Conservation (phyloP, 139 green algal genomes). For the Chlorella sp. region DNA sequence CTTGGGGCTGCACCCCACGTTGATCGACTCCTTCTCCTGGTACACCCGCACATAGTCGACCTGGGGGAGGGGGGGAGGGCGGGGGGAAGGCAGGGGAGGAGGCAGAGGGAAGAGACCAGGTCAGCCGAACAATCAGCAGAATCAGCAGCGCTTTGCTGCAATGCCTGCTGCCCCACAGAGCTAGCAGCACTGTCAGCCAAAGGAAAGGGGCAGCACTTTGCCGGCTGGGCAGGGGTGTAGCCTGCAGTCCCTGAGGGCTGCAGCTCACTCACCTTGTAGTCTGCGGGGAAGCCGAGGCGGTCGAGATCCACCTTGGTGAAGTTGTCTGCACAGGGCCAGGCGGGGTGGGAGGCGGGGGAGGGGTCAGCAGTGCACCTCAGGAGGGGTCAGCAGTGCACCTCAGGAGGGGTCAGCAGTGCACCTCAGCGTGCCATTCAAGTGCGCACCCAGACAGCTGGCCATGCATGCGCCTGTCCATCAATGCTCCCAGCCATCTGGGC, state of each 20-base stretch:
- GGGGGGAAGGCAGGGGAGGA: background rate
- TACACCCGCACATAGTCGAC: conserved; percentile 22
- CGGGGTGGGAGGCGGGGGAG: background rate
- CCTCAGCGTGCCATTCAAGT: too few relatives aligned
- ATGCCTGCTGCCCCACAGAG: too few relatives aligned
- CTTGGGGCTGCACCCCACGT: conserved; percentile 11
- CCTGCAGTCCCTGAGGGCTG: too few relatives aligned
- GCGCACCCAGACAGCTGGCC: too few relatives aligned
- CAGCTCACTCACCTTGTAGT: conserved; percentile 6
- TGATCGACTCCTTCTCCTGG: background rate
- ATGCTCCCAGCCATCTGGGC: too few relatives aligned
- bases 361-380: too few relatives aligned
- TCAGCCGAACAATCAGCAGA: too few relatives aligned
- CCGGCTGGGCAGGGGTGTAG: too few relatives aligned
- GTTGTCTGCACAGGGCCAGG: background rate
- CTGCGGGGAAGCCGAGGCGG: background rate
- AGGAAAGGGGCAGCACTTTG: too few relatives aligned
- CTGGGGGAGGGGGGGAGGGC: background rate
- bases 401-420: background rate
- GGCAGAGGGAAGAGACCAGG: background rate
- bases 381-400: background rate
- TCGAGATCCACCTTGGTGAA: conserved; percentile 9
- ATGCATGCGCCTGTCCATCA: too few relatives aligned
- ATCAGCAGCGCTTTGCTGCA: too few relatives aligned
- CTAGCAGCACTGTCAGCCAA: background rate